Evolutionary conservation across 2,329 filamentous ascomycete species (phyloP), one percentile per base, ranked within the genome.

Genomic region (Aureobasidium vineae): DNA sequence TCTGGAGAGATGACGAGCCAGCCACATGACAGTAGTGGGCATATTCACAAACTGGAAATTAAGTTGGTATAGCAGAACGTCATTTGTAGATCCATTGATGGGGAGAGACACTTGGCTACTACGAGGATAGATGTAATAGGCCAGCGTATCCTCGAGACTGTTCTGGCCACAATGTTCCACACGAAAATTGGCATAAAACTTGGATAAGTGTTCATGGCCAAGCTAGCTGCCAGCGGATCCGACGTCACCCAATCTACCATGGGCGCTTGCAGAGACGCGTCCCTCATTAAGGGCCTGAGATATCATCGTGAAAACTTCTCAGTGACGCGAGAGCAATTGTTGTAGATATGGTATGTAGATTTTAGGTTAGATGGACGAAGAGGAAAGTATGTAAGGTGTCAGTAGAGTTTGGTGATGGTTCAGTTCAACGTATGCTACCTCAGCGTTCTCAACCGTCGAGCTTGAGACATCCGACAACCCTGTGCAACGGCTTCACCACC

Each of bases 31-130:
- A 45, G 50, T 53, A 23, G 23, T 23, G 19, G 33, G 26, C 61
- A 38, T 43, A 38, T 19, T n/a, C n/a, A 26, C 47, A 64, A 64
- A 64, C 61, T 64, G 49, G 61, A 54, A n/a, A 13, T 54, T 49
- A 38, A 31, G 45, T 43, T 53, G 60, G 36, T 63, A 38, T 53
- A 53, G 26, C 31, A 53, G 60, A 19, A 53, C 60, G 60, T 63
- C 60, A 63, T 53, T 23, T 53, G 60, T 33, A 53, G 47, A 63
- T 63, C 47, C 53, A 28, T 23, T 16, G n/a, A 53, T 19, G 16
- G 41, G 15, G 5, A 33, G 21, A 41, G 31, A 15, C 43, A 16
- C 43, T 28, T 21, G 45, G 21, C 6, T 41, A 8, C 36, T 16
- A 45, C 60, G 31, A 43, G 26, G 47, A 36, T 38, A 19, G 19